Conservation (phyloP, 345 rosid species). For the Brassica rapa region DNA sequence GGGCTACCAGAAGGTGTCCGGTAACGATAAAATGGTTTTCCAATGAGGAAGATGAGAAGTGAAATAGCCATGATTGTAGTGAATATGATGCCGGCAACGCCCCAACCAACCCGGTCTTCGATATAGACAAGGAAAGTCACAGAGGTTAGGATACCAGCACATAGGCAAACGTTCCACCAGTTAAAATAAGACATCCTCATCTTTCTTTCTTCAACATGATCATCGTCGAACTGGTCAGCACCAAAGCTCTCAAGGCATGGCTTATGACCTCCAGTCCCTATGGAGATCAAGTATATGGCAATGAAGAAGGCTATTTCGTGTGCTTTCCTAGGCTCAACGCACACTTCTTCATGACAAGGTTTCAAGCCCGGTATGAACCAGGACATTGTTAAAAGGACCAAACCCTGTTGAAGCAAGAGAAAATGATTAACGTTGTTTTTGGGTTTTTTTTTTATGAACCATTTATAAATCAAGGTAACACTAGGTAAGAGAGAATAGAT, state of each 20-base stretch:
- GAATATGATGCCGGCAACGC: constrained; percentile 63
- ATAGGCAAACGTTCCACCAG: constrained; percentile 86
- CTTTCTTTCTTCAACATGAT: constrained; percentile 67
- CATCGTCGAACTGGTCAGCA: constrained; percentile 92
- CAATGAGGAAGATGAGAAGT: constrained; percentile 59
- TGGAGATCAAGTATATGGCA: constrained; percentile 78
- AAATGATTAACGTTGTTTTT: neutral
- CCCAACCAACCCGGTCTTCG: constrained; percentile 85
- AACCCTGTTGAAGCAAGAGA: constrained; percentile 55
- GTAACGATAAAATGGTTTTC: constrained; percentile 74
- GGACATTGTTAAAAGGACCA: constrained; percentile 67
- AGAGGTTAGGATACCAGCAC: constrained; percentile 69
- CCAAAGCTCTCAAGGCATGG: constrained; percentile 96
- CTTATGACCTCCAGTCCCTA: constrained; percentile 96
- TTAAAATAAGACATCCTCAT: constrained; percentile 88
- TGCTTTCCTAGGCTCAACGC: constrained; percentile 58
- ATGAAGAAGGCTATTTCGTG: constrained; percentile 74
- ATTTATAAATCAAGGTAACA: no score
- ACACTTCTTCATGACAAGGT: constrained; percentile 57
- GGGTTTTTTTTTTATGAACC: no score
- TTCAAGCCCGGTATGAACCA: constrained; percentile 67
- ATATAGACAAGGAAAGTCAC: constrained; percentile 75
- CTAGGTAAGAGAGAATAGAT: no score
- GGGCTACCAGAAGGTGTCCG: constrained; percentile 72
- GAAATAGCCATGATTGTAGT: constrained; percentile 61